Evolutionary conservation across 2,329 filamentous ascomycete genomes (phyloP).

Genomic region (Aspergillus phoenicis): DNA sequence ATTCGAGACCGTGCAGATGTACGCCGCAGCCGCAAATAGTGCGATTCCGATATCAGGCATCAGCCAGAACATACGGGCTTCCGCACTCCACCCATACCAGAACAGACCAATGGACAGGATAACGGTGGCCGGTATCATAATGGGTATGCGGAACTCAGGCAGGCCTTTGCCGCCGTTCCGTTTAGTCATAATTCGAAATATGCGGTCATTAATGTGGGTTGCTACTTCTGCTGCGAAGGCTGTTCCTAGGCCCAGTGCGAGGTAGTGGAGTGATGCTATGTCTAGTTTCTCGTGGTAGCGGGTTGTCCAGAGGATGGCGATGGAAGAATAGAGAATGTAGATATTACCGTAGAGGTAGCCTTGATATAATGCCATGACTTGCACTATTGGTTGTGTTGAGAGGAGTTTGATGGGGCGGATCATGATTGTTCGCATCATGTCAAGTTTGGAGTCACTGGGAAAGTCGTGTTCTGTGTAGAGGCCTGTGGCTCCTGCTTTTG

Average conservation of each 20-base stretch:
- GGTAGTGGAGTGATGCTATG: constrained; percentile 62
- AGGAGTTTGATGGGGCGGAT: constrained; percentile 58
- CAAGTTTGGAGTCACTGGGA: constrained; percentile 17
- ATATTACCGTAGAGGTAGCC: constrained; percentile 62
- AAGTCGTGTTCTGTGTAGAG: constrained; percentile 30
- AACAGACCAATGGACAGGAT: constrained; percentile 52
- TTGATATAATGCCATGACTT: constrained; percentile 55
- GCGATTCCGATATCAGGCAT: neutral
- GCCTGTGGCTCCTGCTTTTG: neutral
- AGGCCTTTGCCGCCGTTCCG: constrained; percentile 25
- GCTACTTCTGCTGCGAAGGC: constrained; percentile 54
- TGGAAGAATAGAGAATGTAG: constrained; percentile 64
- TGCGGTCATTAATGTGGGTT: constrained; percentile 47
- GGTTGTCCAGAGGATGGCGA: constrained; percentile 57
- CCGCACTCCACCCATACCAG: constrained; percentile 51
- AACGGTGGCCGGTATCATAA: constrained; percentile 55
- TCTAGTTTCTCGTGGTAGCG: constrained; percentile 56
- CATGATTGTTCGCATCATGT: constrained; percentile 41
- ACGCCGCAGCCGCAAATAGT: neutral
- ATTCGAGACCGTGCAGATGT: neutral
- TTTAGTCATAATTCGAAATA: constrained; percentile 38
- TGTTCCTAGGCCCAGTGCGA: constrained; percentile 62
- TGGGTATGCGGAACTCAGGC: constrained; percentile 60
- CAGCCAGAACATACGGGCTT: neutral
- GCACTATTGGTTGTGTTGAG: constrained; percentile 60